Evolutionary conservation across 805 yeast genomes (phyloP).

Genomic region (Spathaspora passalidarum): DNA sequence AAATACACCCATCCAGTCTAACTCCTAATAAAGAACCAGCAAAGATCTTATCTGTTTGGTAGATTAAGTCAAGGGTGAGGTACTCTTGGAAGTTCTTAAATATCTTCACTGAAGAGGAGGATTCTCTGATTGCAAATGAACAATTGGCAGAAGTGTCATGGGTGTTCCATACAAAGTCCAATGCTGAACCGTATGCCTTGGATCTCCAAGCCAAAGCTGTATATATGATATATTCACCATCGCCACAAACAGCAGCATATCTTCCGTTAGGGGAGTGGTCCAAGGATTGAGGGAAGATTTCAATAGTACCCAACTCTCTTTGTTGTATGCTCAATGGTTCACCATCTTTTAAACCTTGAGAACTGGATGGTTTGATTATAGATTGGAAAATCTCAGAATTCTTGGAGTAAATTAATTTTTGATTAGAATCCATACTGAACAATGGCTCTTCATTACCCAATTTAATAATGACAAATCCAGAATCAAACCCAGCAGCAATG

Average conservation of each 20-base stretch:
- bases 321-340: slow-evolving; percentile 72
- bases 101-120: slow-evolving; percentile 60
- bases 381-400: slow-evolving; percentile 87
- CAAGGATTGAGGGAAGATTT: slow-evolving; percentile 84
- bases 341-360: slow-evolving; percentile 73
- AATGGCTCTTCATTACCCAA: slow-evolving; percentile 94
- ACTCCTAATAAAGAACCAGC: slow-evolving; percentile 89
- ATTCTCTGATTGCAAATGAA: slow-evolving; percentile 78
- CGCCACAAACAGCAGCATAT: slow-evolving; percentile 95
- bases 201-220: slow-evolving; percentile 98
- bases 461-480: slow-evolving; percentile 85
- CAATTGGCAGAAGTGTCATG: slow-evolving; percentile 63
- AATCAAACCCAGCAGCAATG: slow-evolving; percentile 91
- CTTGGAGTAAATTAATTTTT: slow-evolving; percentile 87
- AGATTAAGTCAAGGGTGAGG: slow-evolving; percentile 60
- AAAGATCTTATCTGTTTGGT: slow-evolving; percentile 74
- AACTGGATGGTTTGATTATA: slow-evolving; percentile 63
- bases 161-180: slow-evolving; percentile 92
- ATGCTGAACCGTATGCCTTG: slow-evolving; percentile 84
- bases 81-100: slow-evolving; percentile 85
- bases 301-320: slow-evolving; percentile 92
- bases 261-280: slow-evolving; percentile 96
- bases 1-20: slow-evolving; percentile 77
- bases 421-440: slow-evolving; percentile 87
- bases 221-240: slow-evolving; percentile 94